phyloP scores from a whole-genome alignment of 345 rosid genomes.

The Pistacia integerrima region DNA sequence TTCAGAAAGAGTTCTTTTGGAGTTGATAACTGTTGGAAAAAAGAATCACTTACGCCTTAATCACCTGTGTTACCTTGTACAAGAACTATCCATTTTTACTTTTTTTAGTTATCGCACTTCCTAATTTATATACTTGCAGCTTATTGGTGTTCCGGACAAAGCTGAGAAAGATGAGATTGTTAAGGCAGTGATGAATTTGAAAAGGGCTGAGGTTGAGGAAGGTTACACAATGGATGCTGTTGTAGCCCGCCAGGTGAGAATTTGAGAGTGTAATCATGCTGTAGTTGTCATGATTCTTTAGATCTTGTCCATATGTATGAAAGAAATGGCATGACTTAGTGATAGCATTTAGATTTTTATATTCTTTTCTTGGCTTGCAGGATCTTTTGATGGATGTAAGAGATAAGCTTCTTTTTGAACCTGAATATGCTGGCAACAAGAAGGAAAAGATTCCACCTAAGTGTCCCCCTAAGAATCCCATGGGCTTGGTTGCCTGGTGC shows the following conservation, averaged over 20 bases:
- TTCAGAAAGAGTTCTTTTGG: too few relatives aligned
- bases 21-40: not conserved
- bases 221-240: conserved; percentile 82
- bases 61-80: not conserved
- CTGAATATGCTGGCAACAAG: conserved; percentile 86
- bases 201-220: conserved; percentile 75
- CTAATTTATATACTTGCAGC: conserved; percentile 44
- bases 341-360: conserved; percentile 9
- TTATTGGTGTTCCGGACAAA: conserved; percentile 68
- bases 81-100: not conserved
- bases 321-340: not conserved
- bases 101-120: conserved; percentile 4
- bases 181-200: conserved; percentile 75
- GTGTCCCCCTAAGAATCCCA: conserved; percentile 72
- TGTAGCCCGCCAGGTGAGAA: conserved; percentile 73
- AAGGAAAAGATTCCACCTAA: conserved; percentile 76
- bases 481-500: conserved; percentile 94
- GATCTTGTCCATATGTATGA: not conserved
- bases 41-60: not conserved
- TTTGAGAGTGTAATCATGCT: conserved; percentile 5
- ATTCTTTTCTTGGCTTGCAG: conserved; percentile 35
- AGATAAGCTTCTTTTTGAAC: conserved; percentile 94
- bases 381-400: conserved; percentile 89
- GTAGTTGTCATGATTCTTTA: not conserved
- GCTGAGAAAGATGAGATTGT: conserved; percentile 97